Conservation (phyloP, 2,329 filamentous ascomycete genomes). For the Onygena corvina region DNA sequence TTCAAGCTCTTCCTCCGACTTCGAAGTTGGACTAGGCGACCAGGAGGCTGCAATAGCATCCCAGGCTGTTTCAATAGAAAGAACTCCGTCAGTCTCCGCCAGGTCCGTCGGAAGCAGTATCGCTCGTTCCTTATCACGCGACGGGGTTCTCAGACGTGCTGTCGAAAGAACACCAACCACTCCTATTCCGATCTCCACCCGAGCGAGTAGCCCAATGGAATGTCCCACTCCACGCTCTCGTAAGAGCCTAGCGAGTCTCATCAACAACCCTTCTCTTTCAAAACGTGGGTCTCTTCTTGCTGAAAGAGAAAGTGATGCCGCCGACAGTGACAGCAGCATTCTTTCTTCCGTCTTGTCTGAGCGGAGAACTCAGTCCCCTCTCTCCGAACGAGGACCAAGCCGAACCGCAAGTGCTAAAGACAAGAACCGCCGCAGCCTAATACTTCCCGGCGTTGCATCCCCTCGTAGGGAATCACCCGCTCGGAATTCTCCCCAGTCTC, state of each 20-base stretch:
- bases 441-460: slow-evolving; percentile 62
- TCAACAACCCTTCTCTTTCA: slow-evolving; percentile 47
- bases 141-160: slow-evolving; percentile 12
- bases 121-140: slow-evolving; percentile 20
- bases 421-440: slow-evolving; percentile 73
- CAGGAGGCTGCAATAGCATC: slow-evolving; percentile 16
- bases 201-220: slow-evolving; percentile 81
- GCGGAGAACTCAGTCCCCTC: slow-evolving; percentile 73
- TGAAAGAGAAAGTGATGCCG: slow-evolving; percentile 63
- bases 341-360: slow-evolving; percentile 66
- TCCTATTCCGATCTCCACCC: slow-evolving; percentile 55
- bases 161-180: slow-evolving; percentile 46
- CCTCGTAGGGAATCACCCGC: slow-evolving; percentile 82
- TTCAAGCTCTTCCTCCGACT: slow-evolving; percentile 38
- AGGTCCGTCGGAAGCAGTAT: background rate
- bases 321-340: slow-evolving; percentile 78
- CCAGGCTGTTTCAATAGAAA: slow-evolving; percentile 41
- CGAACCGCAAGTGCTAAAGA: slow-evolving; percentile 66
- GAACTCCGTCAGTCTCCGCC: slow-evolving; percentile 21
- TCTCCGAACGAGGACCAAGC: slow-evolving; percentile 70
- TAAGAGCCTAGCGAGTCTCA: slow-evolving; percentile 46
- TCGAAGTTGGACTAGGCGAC: background rate
- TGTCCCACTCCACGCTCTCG: slow-evolving; percentile 84
- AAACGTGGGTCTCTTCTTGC: slow-evolving; percentile 67
- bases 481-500: slow-evolving; percentile 68